Conservation (phyloP, 257 asterid genomes). For the Cynanchum wilfordii region DNA sequence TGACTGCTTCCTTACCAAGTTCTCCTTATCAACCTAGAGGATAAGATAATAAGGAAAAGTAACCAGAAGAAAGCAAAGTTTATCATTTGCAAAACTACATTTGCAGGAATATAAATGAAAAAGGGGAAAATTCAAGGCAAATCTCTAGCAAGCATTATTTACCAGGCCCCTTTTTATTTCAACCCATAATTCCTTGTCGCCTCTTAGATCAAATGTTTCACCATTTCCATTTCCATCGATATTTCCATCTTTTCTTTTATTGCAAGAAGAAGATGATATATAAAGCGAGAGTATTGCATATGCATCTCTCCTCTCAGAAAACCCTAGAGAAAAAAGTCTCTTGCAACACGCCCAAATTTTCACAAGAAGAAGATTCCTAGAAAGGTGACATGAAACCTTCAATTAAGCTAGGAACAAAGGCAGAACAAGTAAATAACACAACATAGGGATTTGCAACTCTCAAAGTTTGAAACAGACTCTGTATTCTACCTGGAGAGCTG, state of each 20-base stretch:
- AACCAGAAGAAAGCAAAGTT: neutral
- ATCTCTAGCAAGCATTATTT: constrained; percentile 18
- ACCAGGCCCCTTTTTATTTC: constrained; percentile 91
- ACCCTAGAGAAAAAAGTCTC: constrained; percentile 58
- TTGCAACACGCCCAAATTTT: constrained; percentile 71
- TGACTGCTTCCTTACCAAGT: constrained; percentile 74
- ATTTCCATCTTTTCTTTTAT: constrained; percentile 40
- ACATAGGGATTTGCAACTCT: neutral
- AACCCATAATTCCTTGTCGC: constrained; percentile 62
- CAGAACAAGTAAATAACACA: neutral
- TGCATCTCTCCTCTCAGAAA: constrained; percentile 86
- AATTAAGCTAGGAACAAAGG: neutral
- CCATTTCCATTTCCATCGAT: constrained; percentile 32
- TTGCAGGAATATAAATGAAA: neutral
- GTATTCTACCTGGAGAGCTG: constrained; percentile 53
- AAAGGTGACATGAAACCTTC: constrained; percentile 22
- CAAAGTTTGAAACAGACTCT: constrained; percentile 9
- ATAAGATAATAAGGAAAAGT: constrained; percentile 1
- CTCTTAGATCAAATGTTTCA: constrained; percentile 47
- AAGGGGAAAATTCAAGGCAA: neutral
- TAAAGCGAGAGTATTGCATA: constrained; percentile 72
- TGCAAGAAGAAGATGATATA: constrained; percentile 40
- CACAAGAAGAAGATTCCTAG: constrained; percentile 49
- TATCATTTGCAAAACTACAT: neutral
- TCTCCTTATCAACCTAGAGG: constrained; percentile 66